Percentiles rank a stretch among this genome's conserved stretches.
Evolutionary conservation across 345 rosid species (phyloP).

Genomic region (Sisymbrium irio): DNA sequence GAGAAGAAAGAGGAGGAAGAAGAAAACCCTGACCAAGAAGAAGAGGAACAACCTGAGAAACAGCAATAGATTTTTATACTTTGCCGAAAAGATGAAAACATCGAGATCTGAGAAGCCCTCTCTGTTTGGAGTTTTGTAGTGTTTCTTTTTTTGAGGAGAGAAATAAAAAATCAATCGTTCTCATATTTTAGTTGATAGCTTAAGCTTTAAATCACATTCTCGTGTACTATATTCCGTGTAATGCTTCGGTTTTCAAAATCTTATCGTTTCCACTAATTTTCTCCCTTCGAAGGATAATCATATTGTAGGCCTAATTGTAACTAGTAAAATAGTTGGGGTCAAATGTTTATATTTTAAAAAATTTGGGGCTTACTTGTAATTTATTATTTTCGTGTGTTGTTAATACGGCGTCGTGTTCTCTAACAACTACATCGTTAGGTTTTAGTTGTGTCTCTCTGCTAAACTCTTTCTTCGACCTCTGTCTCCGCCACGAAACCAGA

Average conservation of each 20-base stretch:
- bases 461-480: background rate
- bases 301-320: too few relatives aligned
- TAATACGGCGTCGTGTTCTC: background rate
- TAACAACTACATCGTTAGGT: conserved; percentile 7
- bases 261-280: background rate
- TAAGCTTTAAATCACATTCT: conserved; percentile 11
- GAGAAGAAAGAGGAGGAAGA: conserved; percentile 70
- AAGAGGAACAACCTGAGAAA: conserved; percentile 45
- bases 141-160: conserved; percentile 8
- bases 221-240: conserved; percentile 10
- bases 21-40: conserved; percentile 61
- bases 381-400: background rate
- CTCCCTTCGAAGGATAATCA: too few relatives aligned
- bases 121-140: conserved; percentile 31
- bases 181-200: conserved; percentile 16
- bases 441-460: background rate
- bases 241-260: conserved; percentile 2
- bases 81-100: background rate
- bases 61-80: conserved; percentile 30
- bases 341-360: background rate
- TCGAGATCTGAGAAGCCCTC: conserved; percentile 1
- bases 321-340: background rate
- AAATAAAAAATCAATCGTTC: background rate
- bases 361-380: background rate
- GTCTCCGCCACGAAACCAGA: conserved; percentile 10